Conservation (phyloP, 2,329 filamentous ascomycete species). For the Trichoderma lentiforme region DNA sequence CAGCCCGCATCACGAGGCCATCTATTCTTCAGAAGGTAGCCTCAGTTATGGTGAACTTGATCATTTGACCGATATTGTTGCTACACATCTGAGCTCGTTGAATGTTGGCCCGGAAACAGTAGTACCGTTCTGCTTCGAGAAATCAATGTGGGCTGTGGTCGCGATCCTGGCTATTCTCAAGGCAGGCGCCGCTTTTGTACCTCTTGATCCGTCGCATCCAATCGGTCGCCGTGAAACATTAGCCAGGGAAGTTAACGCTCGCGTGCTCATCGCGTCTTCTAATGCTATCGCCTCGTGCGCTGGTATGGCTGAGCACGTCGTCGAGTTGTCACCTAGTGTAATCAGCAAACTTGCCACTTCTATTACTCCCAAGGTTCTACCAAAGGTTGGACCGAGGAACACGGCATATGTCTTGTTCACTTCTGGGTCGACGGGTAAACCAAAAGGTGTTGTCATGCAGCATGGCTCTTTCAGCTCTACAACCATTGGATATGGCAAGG, state of each 20-base stretch:
- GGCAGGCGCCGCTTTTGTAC: slow-evolving; percentile 27
- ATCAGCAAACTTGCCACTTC: not conserved
- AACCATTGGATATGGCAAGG: slow-evolving; percentile 3
- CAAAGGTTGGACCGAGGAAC: not conserved
- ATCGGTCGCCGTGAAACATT: slow-evolving; percentile 6
- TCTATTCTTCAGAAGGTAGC: slow-evolving; percentile 13
- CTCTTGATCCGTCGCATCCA: slow-evolving; percentile 27
- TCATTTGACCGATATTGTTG: not conserved
- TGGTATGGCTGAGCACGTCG: not conserved
- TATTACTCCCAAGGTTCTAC: not conserved
- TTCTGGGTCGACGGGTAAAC: slow-evolving; percentile 11
- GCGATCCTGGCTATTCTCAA: slow-evolving; percentile 28
- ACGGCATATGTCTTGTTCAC: slow-evolving; percentile 17
- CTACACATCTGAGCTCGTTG: slow-evolving; percentile 10
- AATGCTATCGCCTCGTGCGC: not conserved
- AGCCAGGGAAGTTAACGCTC: slow-evolving; percentile 11
- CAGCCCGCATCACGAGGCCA: slow-evolving; percentile 8
- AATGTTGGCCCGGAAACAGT: slow-evolving; percentile 27
- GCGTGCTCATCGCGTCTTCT: slow-evolving; percentile 16
- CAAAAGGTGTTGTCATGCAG: slow-evolving; percentile 17
- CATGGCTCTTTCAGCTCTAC: slow-evolving; percentile 8
- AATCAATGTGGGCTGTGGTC: slow-evolving; percentile 24
- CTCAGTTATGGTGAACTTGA: slow-evolving; percentile 16
- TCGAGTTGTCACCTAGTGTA: not conserved
- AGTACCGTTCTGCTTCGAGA: slow-evolving; percentile 21